Evolutionary conservation across 768 basidiomycete genomes (phyloP), one percentile per base, ranked within the genome.

Genomic region (Amyloporia xantha): DNA sequence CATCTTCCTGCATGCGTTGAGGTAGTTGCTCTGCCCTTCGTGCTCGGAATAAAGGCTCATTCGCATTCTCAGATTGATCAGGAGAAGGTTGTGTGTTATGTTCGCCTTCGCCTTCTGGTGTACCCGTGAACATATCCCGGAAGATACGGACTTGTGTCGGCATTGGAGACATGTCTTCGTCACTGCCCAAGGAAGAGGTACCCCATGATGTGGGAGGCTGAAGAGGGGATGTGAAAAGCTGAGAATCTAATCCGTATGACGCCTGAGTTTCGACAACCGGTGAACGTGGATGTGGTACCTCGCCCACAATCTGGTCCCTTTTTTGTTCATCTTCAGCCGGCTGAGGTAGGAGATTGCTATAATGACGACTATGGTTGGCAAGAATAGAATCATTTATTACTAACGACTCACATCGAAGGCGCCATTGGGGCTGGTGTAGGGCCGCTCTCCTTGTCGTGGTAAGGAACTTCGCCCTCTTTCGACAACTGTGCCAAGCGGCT

Each of bases 1-100:
- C 65, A 0, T 66, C 63, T 24, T 54, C 46, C 20, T 48, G 38
- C 2, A 5, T 37, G 9, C 30, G 30, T 33, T 15, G 15, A 7
- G 7, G 30, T 7, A 7, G 30, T 7, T 15, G 30, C 9, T 7
- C 15, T 7, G 15, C 30, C 30, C 15, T 33, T 7, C 30, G 7
- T 33, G 30, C 9, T 7, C 9, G 30, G 30, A 33, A 15, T 15
- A 15, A 15, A 7, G 15, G 30, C 30, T 7, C 30, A 33, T 7
- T 15, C 9, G 30, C 30, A 33, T 33, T 7, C 9, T 33, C 9
- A 7, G 30, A 33, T 33, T 33, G 30, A 7, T 33, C 30, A n/a
- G 30, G 30, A 33, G 30, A 33, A 33, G 30, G 7, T 7, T 15
- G 30, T 7, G 7, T 15, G 15, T 7, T 33, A 7, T 33, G 9